Conservation (phyloP, 2,329 filamentous ascomycete genomes). For the Calonectria fujianensis region DNA sequence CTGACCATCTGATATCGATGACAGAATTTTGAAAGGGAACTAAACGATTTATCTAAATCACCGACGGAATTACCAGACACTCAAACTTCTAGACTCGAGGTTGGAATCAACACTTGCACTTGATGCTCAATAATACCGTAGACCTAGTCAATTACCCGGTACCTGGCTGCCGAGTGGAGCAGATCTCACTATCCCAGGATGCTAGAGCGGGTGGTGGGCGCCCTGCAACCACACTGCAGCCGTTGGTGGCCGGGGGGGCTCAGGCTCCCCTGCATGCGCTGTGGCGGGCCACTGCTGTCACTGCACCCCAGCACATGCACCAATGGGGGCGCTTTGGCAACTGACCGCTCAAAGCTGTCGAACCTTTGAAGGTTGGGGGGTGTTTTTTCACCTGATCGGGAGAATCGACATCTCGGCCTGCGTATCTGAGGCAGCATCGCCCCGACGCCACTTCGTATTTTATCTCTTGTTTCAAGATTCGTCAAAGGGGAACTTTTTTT, state of each 20-base stretch:
- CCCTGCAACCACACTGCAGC: conserved; percentile 28
- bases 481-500: not conserved
- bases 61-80: not conserved
- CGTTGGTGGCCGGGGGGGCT: conserved; percentile 26
- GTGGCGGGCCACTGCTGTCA: conserved; percentile 29
- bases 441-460: conserved; percentile 10
- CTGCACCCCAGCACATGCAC: conserved; percentile 21
- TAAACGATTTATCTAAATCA: not conserved
- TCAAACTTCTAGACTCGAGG: not conserved
- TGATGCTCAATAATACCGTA: too few species aligned
- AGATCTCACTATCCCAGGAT: conserved; percentile 16
- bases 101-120: not conserved
- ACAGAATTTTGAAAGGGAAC: not conserved
- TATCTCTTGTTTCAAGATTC: not conserved
- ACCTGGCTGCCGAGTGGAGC: conserved; percentile 16
- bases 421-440: conserved; percentile 18
- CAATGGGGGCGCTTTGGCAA: conserved; percentile 28
- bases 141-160: not conserved
- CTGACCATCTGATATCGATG: not conserved
- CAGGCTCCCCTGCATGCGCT: conserved; percentile 35
- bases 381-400: conserved; percentile 30
- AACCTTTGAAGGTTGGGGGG: conserved; percentile 45
- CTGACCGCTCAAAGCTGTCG: conserved; percentile 52
- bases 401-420: conserved; percentile 29
- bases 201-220: not conserved